Evolutionary conservation across 1,284 basidiomycete genomes (phyloP).

Genomic region (Stygiomarasmius scandens): DNA sequence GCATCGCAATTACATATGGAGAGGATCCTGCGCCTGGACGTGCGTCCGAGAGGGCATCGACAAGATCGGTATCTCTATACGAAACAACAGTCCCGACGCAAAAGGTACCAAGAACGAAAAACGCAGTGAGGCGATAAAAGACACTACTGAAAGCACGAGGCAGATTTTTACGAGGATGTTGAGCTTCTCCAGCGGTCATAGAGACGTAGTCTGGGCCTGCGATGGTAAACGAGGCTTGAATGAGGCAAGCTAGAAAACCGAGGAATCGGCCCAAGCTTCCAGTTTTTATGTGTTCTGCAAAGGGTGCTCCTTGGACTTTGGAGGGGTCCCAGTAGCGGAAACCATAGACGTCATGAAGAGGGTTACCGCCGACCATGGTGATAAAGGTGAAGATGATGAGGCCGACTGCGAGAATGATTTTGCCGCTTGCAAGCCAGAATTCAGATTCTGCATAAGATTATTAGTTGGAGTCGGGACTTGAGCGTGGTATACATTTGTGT

Average conservation of each 20-base stretch:
- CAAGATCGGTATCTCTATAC: slow-evolving; percentile 58
- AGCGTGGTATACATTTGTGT: slow-evolving; percentile 4
- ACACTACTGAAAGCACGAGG: slow-evolving; percentile 46
- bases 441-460: slow-evolving; percentile 49
- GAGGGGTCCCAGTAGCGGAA: slow-evolving; percentile 59
- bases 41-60: slow-evolving; percentile 48
- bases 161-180: slow-evolving; percentile 40
- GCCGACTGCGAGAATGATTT: slow-evolving; percentile 59
- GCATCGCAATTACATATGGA: slow-evolving; percentile 79
- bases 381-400: slow-evolving; percentile 61
- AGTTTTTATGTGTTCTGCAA: slow-evolving; percentile 45
- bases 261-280: slow-evolving; percentile 47
- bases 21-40: slow-evolving; percentile 56
- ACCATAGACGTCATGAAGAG: slow-evolving; percentile 62
- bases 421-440: slow-evolving; percentile 55
- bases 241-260: slow-evolving; percentile 49
- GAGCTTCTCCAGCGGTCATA: slow-evolving; percentile 52
- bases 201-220: slow-evolving; percentile 51
- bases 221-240: slow-evolving; percentile 51
- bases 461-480: neutral
- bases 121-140: slow-evolving; percentile 52
- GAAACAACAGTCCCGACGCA: slow-evolving; percentile 71
- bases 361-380: slow-evolving; percentile 71
- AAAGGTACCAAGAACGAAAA: slow-evolving; percentile 55
- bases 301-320: slow-evolving; percentile 44